phyloP scores from a whole-genome alignment of 192 early-diverging fungal species.

The Backusella liffmaniae region DNA sequence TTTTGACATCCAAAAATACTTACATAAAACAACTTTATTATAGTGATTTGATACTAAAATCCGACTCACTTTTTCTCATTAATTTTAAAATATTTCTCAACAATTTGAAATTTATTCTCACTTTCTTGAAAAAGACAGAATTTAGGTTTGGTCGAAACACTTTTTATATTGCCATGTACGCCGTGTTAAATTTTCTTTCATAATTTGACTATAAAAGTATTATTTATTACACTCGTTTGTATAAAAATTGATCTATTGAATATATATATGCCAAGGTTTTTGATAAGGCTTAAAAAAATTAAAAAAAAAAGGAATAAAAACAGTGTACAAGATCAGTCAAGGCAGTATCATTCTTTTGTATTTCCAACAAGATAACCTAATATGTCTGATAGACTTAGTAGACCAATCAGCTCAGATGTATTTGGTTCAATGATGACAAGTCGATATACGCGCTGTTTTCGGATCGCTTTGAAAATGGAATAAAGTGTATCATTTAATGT shows the following conservation, averaged over 20 bases:
- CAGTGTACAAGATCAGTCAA: background rate
- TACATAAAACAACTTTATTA: too few species aligned
- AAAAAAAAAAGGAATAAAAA: background rate
- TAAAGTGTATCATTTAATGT: conserved; percentile 80
- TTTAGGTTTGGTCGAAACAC: too few species aligned
- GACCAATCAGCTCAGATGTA: conserved; percentile 67
- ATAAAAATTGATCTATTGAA: background rate
- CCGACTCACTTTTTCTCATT: too few species aligned
- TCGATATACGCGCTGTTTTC: conserved; percentile 80
- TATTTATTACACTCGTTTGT: background rate
- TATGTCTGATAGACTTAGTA: conserved; percentile 83
- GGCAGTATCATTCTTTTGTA: background rate
- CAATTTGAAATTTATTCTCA: too few species aligned
- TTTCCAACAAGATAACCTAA: conserved; percentile 53
- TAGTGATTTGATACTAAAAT: too few species aligned
- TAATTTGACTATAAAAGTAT: background rate
- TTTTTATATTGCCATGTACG: too few species aligned
- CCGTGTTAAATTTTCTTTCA: too few species aligned
- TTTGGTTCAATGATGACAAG: conserved; percentile 85
- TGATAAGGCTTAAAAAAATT: background rate
- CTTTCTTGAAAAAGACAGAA: too few species aligned
- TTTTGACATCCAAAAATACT: too few species aligned
- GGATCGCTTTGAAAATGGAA: conserved; percentile 84
- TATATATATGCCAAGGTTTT: background rate
- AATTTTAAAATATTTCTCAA: too few species aligned